A percentile compares a stretch with the other conserved stretches of the same genome.
phyloP scores from a whole-genome alignment of 805 yeast species.

The Candida methanosorbosa region DNA sequence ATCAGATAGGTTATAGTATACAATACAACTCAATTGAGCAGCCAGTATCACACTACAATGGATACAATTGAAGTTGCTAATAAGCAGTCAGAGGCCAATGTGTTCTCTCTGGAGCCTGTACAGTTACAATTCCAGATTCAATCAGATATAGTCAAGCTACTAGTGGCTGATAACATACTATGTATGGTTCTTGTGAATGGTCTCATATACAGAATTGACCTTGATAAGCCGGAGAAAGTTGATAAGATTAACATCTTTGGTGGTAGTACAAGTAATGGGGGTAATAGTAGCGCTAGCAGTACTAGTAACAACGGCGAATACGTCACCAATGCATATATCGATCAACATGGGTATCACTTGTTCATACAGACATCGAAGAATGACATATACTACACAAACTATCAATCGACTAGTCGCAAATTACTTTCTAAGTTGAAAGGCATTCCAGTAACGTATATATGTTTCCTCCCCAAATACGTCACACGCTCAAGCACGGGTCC shows the following conservation, averaged over 20 bases:
- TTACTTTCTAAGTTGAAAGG: slow-evolving; percentile 39
- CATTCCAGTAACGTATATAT: slow-evolving; percentile 33
- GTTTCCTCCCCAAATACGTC: slow-evolving; percentile 21
- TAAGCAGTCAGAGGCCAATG: too few relatives aligned
- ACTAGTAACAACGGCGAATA: not conserved
- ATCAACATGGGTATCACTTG: slow-evolving; percentile 43
- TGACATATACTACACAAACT: slow-evolving; percentile 41
- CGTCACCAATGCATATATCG: slow-evolving; percentile 32
- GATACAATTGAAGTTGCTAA: slow-evolving; percentile 12
- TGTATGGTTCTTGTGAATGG: slow-evolving; percentile 46
- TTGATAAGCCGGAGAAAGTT: slow-evolving; percentile 57
- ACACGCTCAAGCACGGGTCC: slow-evolving; percentile 29
- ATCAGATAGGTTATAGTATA: too few relatives aligned
- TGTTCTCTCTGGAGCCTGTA: slow-evolving; percentile 19
- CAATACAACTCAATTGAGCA: too few relatives aligned
- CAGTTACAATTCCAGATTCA: slow-evolving; percentile 24
- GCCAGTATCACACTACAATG: too few relatives aligned
- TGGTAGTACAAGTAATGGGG: slow-evolving; percentile 11
- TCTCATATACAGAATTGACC: slow-evolving; percentile 51
- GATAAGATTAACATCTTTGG: slow-evolving; percentile 29
- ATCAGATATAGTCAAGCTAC: slow-evolving; percentile 35
- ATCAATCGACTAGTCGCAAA: slow-evolving; percentile 30
- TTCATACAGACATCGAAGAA: slow-evolving; percentile 36
- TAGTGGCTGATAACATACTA: slow-evolving; percentile 47
- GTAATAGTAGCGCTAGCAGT: too few relatives aligned